Conservation (phyloP, 306 rosid species). For the Comarum palustre region DNA sequence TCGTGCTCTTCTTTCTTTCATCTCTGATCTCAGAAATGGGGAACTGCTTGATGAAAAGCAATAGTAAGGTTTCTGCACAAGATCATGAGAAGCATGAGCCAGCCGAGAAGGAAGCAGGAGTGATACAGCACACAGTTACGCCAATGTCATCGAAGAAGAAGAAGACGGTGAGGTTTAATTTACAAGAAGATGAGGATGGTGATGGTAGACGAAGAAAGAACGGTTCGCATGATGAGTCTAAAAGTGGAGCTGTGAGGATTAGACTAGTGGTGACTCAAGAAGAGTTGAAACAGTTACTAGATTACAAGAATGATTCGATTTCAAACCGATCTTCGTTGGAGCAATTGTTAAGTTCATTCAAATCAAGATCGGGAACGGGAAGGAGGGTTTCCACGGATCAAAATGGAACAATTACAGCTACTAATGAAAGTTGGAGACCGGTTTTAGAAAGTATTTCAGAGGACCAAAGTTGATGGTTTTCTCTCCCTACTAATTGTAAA, state of each 20-base stretch:
- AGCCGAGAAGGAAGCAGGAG: slow-evolving; percentile 7
- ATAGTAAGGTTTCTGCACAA: slow-evolving; percentile 37
- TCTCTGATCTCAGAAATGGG: slow-evolving; percentile 49
- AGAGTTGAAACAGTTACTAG: slow-evolving; percentile 62
- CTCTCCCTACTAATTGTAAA: slow-evolving; percentile 1
- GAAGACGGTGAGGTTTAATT: slow-evolving; percentile 29
- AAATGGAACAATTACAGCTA: slow-evolving; percentile 11
- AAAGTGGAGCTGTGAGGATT: slow-evolving; percentile 61
- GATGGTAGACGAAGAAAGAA: neutral
- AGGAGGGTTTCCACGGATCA: slow-evolving; percentile 31
- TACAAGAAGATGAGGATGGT: slow-evolving; percentile 25
- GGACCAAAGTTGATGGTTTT: slow-evolving; percentile 25
- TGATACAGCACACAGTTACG: neutral
- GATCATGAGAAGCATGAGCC: slow-evolving; percentile 29
- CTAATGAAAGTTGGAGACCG: slow-evolving; percentile 49
- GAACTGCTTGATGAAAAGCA: slow-evolving; percentile 51
- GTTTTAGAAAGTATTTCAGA: slow-evolving; percentile 65
- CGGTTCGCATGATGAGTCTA: slow-evolving; percentile 13
- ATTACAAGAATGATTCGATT: slow-evolving; percentile 19
- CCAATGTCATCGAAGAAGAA: slow-evolving; percentile 2
- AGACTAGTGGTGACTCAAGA: slow-evolving; percentile 64
- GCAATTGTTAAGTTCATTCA: slow-evolving; percentile 52
- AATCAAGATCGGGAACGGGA: slow-evolving; percentile 57
- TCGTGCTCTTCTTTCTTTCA: neutral
- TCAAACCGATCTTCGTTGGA: slow-evolving; percentile 36